Percentiles rank a stretch among this genome's conserved stretches.
These are phyloP conservation scores for Agaricus blazei DNA, from an alignment of 768 basidiomycete species.

Conservation along the genomic window DNA sequence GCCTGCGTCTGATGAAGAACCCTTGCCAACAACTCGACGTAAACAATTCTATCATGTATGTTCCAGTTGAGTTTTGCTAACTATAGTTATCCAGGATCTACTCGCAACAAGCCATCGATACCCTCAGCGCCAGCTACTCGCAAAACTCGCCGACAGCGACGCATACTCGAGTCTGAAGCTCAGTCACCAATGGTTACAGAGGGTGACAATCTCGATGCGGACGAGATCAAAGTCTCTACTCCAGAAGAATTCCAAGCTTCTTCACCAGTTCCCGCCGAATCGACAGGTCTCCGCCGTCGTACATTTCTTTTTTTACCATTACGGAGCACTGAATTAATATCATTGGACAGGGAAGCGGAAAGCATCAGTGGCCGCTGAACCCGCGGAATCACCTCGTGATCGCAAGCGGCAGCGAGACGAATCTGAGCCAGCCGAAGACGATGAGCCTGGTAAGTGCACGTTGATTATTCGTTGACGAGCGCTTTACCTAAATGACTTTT, in stretches of 20 bases:
- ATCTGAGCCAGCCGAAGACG: conserved; percentile 62
- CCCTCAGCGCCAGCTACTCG: conserved; percentile 23
- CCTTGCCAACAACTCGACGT: conserved; percentile 29
- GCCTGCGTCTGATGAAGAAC: conserved; percentile 27
- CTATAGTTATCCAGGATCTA: conserved; percentile 26
- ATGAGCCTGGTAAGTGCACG: conserved; percentile 42
- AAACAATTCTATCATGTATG: conserved; percentile 8
- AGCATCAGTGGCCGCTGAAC: conserved; percentile 43
- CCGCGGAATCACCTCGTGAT: conserved; percentile 42
- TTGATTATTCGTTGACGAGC: neutral
- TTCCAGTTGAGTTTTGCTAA: neutral
- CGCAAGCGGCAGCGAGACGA: conserved; percentile 61
- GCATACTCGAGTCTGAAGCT: conserved; percentile 20
- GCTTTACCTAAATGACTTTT: conserved; percentile 5
- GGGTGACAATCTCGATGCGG: conserved; percentile 18
- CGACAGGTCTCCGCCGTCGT: conserved; percentile 20
- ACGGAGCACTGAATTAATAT: neutral
- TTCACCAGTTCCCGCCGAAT: conserved; percentile 22
- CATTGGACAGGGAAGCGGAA: conserved; percentile 55
- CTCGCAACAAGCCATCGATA: conserved; percentile 33
- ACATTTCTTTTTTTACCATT: conserved; percentile 19
- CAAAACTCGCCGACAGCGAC: conserved; percentile 26
- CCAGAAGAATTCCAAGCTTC: conserved; percentile 27
- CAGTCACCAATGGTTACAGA: conserved; percentile 20
- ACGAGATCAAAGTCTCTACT: conserved; percentile 23